Percentiles rank a stretch among this genome's conserved stretches.
Conservation (phyloP, 805 yeast genomes). For the Clavispora asparagi region DNA sequence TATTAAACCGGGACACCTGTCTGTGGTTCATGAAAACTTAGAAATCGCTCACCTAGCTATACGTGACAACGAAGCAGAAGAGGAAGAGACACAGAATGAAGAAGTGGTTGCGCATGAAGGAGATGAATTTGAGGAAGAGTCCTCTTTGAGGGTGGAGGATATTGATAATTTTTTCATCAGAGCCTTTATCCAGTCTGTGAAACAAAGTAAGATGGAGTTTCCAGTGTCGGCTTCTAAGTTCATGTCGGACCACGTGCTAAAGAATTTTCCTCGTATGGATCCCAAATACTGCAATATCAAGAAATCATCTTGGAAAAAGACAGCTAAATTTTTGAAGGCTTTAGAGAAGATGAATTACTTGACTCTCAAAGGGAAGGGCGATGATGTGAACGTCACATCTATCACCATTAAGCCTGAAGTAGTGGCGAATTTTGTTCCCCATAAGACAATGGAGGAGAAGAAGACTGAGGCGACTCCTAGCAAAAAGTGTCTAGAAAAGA, state of each 20-base stretch:
- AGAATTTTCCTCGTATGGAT: constrained; percentile 70
- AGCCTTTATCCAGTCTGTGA: constrained; percentile 66
- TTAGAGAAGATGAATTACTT: constrained; percentile 75
- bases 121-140: constrained; percentile 27
- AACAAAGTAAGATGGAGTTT: constrained; percentile 47
- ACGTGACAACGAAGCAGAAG: background rate
- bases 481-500: constrained; percentile 20
- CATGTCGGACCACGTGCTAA: constrained; percentile 63
- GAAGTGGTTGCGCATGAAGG: background rate
- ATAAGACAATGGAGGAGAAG: constrained; percentile 33
- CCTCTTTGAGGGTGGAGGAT: constrained; percentile 51
- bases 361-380: constrained; percentile 78
- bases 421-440: constrained; percentile 61
- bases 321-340: constrained; percentile 76
- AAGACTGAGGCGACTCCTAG: constrained; percentile 20
- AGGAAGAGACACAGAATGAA: constrained; percentile 5
- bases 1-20: constrained; percentile 32
- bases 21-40: background rate
- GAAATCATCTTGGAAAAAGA: constrained; percentile 85
- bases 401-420: constrained; percentile 19
- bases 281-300: constrained; percentile 53
- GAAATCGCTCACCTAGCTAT: background rate
- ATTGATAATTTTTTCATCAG: constrained; percentile 70
- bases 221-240: constrained; percentile 75
- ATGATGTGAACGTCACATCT: constrained; percentile 53